phyloP scores from a whole-genome alignment of 106 monocot genomes.

The Allium cepa region DNA sequence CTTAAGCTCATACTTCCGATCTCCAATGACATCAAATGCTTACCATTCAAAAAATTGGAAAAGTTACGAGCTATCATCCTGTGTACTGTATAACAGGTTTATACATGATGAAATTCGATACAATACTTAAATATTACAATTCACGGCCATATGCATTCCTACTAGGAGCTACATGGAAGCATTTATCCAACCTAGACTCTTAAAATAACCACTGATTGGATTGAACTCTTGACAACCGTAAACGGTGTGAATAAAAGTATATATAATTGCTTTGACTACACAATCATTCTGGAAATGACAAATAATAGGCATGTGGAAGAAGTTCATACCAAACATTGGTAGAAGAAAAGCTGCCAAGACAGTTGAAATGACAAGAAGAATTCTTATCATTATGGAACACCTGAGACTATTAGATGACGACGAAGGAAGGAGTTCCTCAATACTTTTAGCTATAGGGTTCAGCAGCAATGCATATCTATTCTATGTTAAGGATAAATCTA shows the following conservation, averaged over 20 bases:
- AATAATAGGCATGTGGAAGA: not conserved
- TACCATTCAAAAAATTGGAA: too few species aligned
- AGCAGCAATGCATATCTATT: conserved; percentile 77
- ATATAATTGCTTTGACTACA: too few species aligned
- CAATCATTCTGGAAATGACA: not conserved
- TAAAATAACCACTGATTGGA: too few species aligned
- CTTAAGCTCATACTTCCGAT: too few species aligned
- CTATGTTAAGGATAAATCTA: conserved; percentile 29
- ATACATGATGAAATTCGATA: conserved; percentile 1
- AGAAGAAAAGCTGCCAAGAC: conserved; percentile 75
- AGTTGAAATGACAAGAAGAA: conserved; percentile 65
- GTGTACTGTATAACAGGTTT: not conserved
- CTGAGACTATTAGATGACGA: conserved; percentile 14
- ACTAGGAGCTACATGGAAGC: not conserved
- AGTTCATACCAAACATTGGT: conserved; percentile 76
- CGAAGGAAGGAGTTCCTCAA: conserved; percentile 76
- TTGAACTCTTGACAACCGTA: not conserved
- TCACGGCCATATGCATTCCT: not conserved
- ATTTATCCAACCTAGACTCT: too few species aligned
- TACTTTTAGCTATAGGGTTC: conserved; percentile 74
- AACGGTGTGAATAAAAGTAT: not conserved
- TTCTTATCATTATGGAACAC: conserved; percentile 51
- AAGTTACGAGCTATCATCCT: not conserved
- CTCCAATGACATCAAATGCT: too few species aligned
- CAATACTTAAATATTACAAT: not conserved